phyloP scores from a whole-genome alignment of 1,284 basidiomycete species.

The Fomitopsis schrenkii region DNA sequence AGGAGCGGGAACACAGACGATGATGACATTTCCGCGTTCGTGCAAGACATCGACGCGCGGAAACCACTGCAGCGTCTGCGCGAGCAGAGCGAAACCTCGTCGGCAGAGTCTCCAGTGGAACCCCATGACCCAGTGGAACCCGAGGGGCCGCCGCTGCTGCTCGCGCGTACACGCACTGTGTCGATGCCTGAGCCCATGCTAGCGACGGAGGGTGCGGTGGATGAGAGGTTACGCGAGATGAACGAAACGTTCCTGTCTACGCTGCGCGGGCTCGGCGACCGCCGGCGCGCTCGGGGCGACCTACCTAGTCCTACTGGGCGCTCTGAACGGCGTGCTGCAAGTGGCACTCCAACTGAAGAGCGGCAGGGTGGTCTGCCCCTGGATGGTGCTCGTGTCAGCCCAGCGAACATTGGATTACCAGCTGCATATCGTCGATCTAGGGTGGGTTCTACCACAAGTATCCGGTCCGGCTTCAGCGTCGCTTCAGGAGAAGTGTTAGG shows the following conservation, averaged over 20 bases:
- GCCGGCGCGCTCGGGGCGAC: conserved; percentile 19
- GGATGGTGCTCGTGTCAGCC: conserved; percentile 7
- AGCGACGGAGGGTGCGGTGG: conserved; percentile 58
- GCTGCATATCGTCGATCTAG: conserved; percentile 21
- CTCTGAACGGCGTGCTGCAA: background rate
- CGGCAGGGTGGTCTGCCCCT: conserved; percentile 12
- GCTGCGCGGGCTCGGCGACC: conserved; percentile 31
- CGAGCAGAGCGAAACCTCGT: conserved; percentile 13
- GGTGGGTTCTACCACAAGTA: conserved; percentile 26
- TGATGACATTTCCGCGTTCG: conserved; percentile 71
- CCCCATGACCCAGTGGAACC: background rate
- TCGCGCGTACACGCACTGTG: conserved; percentile 13
- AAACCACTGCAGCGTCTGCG: conserved; percentile 50
- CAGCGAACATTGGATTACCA: conserved; percentile 11
- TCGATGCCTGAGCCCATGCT: conserved; percentile 36
- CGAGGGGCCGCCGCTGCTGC: conserved; percentile 3
- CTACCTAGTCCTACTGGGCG: background rate
- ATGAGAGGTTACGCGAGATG: conserved; percentile 58
- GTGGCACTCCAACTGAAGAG: conserved; percentile 3
- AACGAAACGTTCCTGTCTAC: conserved; percentile 60
- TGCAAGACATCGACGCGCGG: conserved; percentile 67
- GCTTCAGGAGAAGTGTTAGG: conserved; percentile 31
- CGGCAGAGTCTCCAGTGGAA: conserved; percentile 2
- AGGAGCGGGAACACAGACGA: conserved; percentile 55
- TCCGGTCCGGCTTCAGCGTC: conserved; percentile 24